Evolutionary conservation across 495 filamentous ascomycete species (phyloP), one percentile per base, ranked within the genome.

Genomic region (Podospora comata): DNA sequence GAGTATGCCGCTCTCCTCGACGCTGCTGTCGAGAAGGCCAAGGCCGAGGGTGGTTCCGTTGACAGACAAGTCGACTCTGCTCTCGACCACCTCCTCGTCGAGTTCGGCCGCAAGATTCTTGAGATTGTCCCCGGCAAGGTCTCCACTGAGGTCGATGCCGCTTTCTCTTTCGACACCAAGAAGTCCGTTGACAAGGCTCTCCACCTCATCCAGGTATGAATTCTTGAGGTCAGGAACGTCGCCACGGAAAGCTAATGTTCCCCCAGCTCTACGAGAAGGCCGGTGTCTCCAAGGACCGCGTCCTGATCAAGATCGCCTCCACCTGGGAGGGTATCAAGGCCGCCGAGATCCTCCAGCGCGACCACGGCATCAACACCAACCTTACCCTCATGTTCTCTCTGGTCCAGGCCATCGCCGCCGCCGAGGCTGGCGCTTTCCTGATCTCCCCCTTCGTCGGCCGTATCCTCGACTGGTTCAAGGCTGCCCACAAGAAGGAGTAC

Each of bases 391-490:
- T 99, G 90, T 99, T 99, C 89, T 98, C 95, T 23, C 83, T 89
- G 68, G 87, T 90, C 68, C 95, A 99, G 87, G 95, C 95, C 76
- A 96, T 97, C 78, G 93, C 93, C 71, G 95, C 89, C 73, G 95
- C 95, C 64, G 95, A 99, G 85, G 95, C 96, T 70, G 93, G 93
- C 77, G 93, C 95, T 73, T 97, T 90, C 92, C 89, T 99, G 75
- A 98, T 99, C 85, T 98, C 96, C 39, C 95, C 95, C 78, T 99
- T 99, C 85, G 95, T 99, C 69, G 95, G 95, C 80, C 93, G 95
- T 80, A 99, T 99, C 80, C 90, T 99, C 67, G 95, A 99, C 83
- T 99, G 94, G 94, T 97, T 91, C 89, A 99, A 99, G 91, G 92
- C 92, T 62, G 84, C 89, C 68, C 93, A 90, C 75, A 96, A 96